Conservation (phyloP, 2,329 filamentous ascomycete genomes). For the Achaetomium macrosporum region DNA sequence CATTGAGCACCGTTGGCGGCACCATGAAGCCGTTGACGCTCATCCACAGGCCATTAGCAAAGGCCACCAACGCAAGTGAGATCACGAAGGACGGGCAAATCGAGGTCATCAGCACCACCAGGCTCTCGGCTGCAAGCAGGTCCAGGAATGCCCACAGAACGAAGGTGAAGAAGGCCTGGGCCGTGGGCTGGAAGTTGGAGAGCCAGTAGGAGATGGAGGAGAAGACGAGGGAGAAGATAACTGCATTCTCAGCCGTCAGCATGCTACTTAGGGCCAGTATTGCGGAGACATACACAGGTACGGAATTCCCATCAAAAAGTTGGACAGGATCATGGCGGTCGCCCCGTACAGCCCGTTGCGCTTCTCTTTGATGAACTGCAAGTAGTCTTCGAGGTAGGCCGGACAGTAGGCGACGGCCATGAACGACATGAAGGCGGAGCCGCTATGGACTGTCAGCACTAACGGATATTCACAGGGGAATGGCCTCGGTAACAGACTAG, state of each 20-base stretch:
- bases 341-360: constrained; percentile 77
- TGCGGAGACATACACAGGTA: constrained; percentile 54
- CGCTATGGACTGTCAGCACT: constrained; percentile 44
- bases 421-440: constrained; percentile 70
- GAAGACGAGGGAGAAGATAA: constrained; percentile 71
- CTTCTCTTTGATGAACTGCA: constrained; percentile 68
- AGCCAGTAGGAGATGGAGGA: constrained; percentile 75
- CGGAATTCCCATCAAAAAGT: constrained; percentile 76
- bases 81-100: constrained; percentile 77
- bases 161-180: constrained; percentile 66
- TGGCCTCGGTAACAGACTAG: constrained; percentile 27
- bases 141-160: constrained; percentile 83
- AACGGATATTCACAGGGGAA: not conserved
- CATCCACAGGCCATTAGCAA: constrained; percentile 90
- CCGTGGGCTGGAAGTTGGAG: constrained; percentile 63
- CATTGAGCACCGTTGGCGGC: constrained; percentile 63
- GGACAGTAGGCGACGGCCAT: constrained; percentile 84
- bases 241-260: constrained; percentile 25
- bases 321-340: constrained; percentile 65
- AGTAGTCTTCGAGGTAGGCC: constrained; percentile 71
- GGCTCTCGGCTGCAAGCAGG: constrained; percentile 71
- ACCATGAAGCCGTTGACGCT: constrained; percentile 78
- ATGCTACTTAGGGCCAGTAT: not conserved
- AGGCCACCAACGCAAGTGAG: constrained; percentile 70
- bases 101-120: constrained; percentile 70